Conservation (phyloP, 306 rosid species). For the Malus sieversii region DNA sequence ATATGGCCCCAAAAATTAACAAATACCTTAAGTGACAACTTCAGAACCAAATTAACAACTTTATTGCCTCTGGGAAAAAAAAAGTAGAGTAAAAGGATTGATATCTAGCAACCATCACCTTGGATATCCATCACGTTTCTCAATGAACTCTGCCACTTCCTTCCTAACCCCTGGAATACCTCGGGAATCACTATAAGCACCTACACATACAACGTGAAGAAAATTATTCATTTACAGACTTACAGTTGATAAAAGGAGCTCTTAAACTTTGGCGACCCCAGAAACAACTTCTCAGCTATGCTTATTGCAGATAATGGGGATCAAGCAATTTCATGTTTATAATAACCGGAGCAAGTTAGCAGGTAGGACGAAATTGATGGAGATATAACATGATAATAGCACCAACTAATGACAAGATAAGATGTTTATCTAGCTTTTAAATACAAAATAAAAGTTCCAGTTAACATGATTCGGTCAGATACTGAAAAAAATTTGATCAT, state of each 20-base stretch:
- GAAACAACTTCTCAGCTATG: background rate
- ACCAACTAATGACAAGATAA: background rate
- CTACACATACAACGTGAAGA: constrained; percentile 25
- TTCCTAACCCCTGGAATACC: constrained; percentile 86
- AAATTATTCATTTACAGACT: constrained; percentile 8
- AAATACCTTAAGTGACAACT: constrained; percentile 14
- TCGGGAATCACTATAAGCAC: constrained; percentile 98
- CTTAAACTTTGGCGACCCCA: background rate
- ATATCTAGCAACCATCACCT: constrained; percentile 39
- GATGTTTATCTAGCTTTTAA: background rate
- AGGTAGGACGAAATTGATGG: background rate
- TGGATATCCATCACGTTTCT: constrained; percentile 92
- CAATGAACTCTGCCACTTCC: constrained; percentile 93
- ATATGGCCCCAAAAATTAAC: constrained; percentile 7
- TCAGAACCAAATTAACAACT: constrained; percentile 19
- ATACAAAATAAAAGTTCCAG: background rate
- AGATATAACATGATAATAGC: background rate
- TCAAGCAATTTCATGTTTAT: background rate
- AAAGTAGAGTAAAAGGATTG: constrained; percentile 10
- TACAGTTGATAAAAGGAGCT: constrained; percentile 14
- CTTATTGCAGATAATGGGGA: background rate
- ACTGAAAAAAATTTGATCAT: background rate
- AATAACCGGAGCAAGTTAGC: background rate
- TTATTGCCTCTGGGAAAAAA: background rate
- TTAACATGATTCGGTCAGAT: background rate